Conservation (phyloP, 2,329 filamentous ascomycete species). For the Alternaria atra region DNA sequence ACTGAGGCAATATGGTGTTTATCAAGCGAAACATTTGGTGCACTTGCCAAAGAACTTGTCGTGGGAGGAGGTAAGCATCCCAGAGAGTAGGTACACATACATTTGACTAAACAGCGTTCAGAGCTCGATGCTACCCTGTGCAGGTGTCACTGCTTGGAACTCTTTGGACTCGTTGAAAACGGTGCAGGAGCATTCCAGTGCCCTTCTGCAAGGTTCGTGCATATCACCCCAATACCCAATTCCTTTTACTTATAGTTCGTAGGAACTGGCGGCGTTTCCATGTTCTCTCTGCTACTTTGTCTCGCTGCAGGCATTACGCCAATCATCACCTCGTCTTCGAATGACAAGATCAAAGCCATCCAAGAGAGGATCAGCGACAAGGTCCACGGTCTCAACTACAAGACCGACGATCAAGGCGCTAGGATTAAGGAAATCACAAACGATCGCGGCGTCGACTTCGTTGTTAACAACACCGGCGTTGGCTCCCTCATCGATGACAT, state of each 20-base stretch:
- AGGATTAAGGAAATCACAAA: conserved; percentile 59
- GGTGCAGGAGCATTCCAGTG: conserved; percentile 17
- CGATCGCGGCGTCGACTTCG: conserved; percentile 54
- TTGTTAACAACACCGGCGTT: conserved; percentile 53
- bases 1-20: conserved; percentile 36
- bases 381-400: conserved; percentile 66
- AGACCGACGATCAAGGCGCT: conserved; percentile 62
- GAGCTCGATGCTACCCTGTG: conserved; percentile 34
- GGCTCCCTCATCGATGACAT: conserved; percentile 29
- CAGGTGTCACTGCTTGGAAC: conserved; percentile 37
- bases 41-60: conserved; percentile 31
- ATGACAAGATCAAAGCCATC: conserved; percentile 62
- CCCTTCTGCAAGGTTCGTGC: conserved; percentile 21
- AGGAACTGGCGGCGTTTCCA: conserved; percentile 54
- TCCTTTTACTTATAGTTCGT: not conserved
- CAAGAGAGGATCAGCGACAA: conserved; percentile 41
- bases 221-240: not conserved
- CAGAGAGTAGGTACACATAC: not conserved
- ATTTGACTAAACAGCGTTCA: not conserved
- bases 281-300: conserved; percentile 41
- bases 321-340: conserved; percentile 67
- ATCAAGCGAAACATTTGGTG: conserved; percentile 36
- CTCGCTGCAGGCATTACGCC: conserved; percentile 48
- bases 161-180: conserved; percentile 26
- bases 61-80: conserved; percentile 38